These are phyloP conservation scores for Paramecium primaurelia DNA, from an alignment of 73 alveolate species.

Conservation along the genomic window DNA sequence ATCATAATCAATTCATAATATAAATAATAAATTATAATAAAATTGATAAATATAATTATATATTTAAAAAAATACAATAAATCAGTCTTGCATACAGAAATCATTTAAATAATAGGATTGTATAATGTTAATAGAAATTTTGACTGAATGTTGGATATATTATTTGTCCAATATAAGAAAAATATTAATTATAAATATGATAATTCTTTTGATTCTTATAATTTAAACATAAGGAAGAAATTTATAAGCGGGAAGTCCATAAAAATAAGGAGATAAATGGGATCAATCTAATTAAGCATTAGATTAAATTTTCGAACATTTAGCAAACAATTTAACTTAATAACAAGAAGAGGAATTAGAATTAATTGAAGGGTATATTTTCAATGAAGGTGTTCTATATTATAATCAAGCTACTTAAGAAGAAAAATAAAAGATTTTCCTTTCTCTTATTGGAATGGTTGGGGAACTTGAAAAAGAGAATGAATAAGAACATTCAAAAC, in stretches of 20 bases:
- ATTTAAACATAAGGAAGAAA: neutral
- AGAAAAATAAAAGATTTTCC: neutral
- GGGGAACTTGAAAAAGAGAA: neutral
- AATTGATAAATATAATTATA: too few relatives aligned
- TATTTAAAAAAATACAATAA: too few relatives aligned
- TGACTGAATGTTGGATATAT: neutral
- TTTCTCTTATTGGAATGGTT: neutral
- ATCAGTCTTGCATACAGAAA: too few relatives aligned
- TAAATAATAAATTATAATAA: neutral
- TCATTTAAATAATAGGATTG: too few relatives aligned
- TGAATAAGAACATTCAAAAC: neutral
- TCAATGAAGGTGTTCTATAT: neutral
- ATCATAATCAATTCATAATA: neutral
- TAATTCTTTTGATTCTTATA: neutral
- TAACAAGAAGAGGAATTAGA: neutral
- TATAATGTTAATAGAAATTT: neutral
- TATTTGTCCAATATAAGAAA: neutral
- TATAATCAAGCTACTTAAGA: neutral
- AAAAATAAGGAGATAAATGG: neutral
- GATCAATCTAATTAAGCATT: neutral
- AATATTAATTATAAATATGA: neutral
- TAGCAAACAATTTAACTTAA: neutral
- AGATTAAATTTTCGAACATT: neutral
- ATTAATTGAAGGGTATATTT: neutral
- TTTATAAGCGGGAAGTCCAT: neutral